Evolutionary conservation across 176 grass and related monocot species (phyloP), one percentile per base, ranked within the genome.

Genomic region (Echinochloa phyllopogon): DNA sequence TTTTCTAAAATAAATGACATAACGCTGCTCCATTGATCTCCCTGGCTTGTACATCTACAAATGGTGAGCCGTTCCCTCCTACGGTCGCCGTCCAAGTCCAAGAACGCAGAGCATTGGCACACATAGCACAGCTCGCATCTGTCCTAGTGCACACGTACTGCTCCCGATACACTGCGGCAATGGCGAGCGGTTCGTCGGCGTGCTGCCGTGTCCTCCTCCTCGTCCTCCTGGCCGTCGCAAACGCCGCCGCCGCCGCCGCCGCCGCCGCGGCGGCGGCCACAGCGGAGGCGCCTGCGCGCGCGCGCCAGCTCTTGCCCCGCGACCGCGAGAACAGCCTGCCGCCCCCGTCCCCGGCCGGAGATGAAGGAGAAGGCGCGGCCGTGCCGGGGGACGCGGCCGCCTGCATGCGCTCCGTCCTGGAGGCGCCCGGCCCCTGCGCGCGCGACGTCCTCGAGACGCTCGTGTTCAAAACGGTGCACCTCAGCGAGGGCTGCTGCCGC

Each of bases 401-500:
- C 20, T 82, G 86, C 71, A 38, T 53, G 71, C 67, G 50, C 61
- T 75, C 78, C 10, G 41, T 82, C 6, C 10, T 76, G 72, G 71
- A 76, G 42, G 58, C 79, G 70, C 56, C 78, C 40, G 18, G 6
- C 3, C 62, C 86, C 25, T 87, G 86, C 72, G 51, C 62, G 41
- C 79, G 29, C 21, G 78, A 87, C 62, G 29, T 60, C 25, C 41
- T 87, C 27, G 18, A 18, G 61, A 76, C 78, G 71, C 51, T 87
- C 18, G 51, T 69, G 40, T 23, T 39, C 50, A 27, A 42, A 21
- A 11, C 0, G 9, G 40, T 75, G 51, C 71, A 59, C 41, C 64
- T 87, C 50, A 38, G 72, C 72, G 38, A 24, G 61, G 72, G 36
- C 27, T 82, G 86, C 86, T 76, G 79, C 79, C 15, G 5, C 27